A percentile compares a stretch with the other conserved stretches of the same genome.
These are phyloP conservation scores for Penicillium pulvis DNA, from an alignment of 495 filamentous ascomycete species.

Conservation along the genomic window DNA sequence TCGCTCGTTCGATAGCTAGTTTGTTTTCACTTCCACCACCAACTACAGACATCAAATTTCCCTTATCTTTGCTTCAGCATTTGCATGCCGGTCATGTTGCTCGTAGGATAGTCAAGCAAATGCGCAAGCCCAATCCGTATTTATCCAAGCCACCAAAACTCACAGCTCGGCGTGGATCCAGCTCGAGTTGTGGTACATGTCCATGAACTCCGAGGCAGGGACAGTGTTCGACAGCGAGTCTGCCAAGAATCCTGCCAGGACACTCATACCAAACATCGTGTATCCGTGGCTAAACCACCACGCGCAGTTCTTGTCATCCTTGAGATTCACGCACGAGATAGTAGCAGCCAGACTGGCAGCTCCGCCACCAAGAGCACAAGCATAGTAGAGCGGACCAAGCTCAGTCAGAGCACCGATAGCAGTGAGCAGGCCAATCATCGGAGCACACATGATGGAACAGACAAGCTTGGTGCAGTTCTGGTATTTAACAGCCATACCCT, in stretches of 20 bases:
- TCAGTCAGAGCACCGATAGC: background rate
- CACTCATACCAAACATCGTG: background rate
- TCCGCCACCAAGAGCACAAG: background rate
- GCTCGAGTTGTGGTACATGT: background rate
- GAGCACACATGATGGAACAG: background rate
- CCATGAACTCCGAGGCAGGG: background rate
- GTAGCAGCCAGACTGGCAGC: background rate
- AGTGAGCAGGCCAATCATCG: background rate
- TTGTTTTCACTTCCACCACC: background rate
- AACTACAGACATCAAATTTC: background rate
- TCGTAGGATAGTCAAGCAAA: background rate
- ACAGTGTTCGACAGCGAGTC: background rate
- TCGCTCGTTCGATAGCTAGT: background rate
- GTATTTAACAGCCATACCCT: conserved; percentile 35
- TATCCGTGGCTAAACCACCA: background rate
- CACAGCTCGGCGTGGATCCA: background rate
- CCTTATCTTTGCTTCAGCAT: background rate
- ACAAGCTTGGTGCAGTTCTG: background rate
- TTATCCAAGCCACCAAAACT: background rate
- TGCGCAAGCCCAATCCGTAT: background rate
- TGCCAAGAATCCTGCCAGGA: background rate
- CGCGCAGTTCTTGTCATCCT: background rate
- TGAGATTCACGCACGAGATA: background rate
- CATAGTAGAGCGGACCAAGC: background rate
- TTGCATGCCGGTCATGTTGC: background rate